Evolutionary conservation across 2,329 filamentous ascomycete genomes (phyloP), one percentile per base, ranked within the genome.

Genomic region (Lecanicillium sp.): DNA sequence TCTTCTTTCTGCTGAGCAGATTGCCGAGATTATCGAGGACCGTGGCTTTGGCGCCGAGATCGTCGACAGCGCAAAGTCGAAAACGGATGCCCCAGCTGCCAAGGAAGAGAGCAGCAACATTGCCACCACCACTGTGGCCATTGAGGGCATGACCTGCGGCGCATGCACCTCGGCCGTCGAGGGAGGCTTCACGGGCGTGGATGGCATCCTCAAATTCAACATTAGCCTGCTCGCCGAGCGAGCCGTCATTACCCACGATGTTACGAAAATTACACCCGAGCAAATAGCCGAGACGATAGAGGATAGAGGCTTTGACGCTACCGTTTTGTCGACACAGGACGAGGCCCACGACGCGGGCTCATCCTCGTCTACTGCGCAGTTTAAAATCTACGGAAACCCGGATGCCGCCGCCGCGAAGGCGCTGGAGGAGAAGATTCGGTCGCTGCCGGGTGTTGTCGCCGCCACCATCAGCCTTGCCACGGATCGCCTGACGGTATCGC

Each of bases 91-190:
- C 37, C 18, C 45, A 42, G 36, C 40, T 36, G 20, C 22, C 37
- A 15, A 46, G 40, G 36, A 39, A 29, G 31, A 48, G 44, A 56
- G 57, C 41, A 60, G 67, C 45, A 62, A 65, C 36, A 53, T 75
- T 4, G 71, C 81, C 41, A 86, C 79, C 1, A 96, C 89, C 0
- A 97, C 89, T 0, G 73, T 98, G 14, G 80, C 85, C 4, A 86
- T 98, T 39, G 87, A 92, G 49, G 92, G 92, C 36, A 98, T 98
- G 92, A 98, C 92, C 2, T 97, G 92, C 56, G 90, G 90, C 17
- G 87, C 92, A 30, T 98, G 92, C 61, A 97, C 92, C 1, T 90
- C 90, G 2, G 88, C 90, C 5, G 80, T 97, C 2, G 86, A 96
- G 54, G 74, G 77, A 36, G 87, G 84, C 4, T 92, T 98, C 62